phyloP scores from a whole-genome alignment of 179 eudicot species.

The Spergularia azorica region DNA sequence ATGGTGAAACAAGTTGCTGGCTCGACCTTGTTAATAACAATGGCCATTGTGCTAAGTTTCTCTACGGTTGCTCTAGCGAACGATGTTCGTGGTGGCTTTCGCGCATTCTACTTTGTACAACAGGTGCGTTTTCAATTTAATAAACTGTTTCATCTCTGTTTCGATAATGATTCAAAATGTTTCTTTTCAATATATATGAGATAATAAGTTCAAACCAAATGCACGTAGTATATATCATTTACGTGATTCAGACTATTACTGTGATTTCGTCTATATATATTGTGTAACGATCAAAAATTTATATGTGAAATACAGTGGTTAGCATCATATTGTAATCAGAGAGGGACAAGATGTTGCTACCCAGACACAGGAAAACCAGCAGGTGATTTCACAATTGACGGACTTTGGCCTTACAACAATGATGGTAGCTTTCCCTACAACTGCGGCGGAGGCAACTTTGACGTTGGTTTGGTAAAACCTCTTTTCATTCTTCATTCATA shows the following conservation, averaged over 20 bases:
- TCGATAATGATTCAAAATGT: too few species aligned
- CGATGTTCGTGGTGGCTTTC: slow-evolving; percentile 3
- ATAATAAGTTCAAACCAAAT: too few species aligned
- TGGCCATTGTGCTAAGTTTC: slow-evolving; percentile 3
- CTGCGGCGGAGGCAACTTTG: slow-evolving; percentile 40
- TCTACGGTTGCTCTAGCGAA: slow-evolving; percentile 6
- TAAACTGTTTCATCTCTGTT: neutral
- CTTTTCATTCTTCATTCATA: too few species aligned
- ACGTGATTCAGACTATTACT: too few species aligned
- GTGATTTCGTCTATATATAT: too few species aligned
- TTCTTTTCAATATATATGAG: neutral
- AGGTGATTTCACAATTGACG: slow-evolving; percentile 59
- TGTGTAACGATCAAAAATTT: neutral
- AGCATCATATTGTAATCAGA: slow-evolving; percentile 57
- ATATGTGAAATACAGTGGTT: slow-evolving; percentile 49
- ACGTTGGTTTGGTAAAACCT: slow-evolving; percentile 43
- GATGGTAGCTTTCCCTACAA: slow-evolving; percentile 53
- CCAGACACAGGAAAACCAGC: slow-evolving; percentile 55
- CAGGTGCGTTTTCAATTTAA: slow-evolving; percentile 10
- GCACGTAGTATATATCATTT: too few species aligned
- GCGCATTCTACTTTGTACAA: slow-evolving; percentile 24
- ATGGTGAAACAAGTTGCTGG: slow-evolving; percentile 6
- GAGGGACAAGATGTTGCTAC: slow-evolving; percentile 50
- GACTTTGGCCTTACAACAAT: slow-evolving; percentile 63
- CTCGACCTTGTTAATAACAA: slow-evolving; percentile 1